Base-by-base conservation (phyloP, 768 basidiomycete genomes). In the Tulasnella sp. region DNA sequence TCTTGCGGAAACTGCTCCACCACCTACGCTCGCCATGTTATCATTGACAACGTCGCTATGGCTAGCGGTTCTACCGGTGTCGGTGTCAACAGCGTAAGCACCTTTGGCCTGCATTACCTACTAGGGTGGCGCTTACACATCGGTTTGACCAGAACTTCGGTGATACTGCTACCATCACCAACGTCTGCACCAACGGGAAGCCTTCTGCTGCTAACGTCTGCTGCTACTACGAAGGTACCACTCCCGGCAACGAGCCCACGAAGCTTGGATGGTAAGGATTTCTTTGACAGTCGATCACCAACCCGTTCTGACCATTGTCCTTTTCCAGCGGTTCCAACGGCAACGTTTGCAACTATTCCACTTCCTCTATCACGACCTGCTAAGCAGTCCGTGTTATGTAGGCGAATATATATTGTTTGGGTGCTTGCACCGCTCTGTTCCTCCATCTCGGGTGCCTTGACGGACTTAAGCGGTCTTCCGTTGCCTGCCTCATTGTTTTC, bases 1-100 rank as follows among this genome's bases (percentile, higher is more conserved):
- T 58, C 49, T 12, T 77, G 76, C 71, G 76, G 76, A 22, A 77
- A 77, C 71, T 77, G 76, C 76, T 72, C 68, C 19, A 77, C 37
- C 11, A 52, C 29, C 71, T 77, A 77, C 34, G 68, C 12, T 25
- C 69, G 76, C 22, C 36, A 72, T 36, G 76, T 77, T 45, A 73
- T 77, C 36, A 37, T 77, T 19, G 71, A 77, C 49, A 77, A 77
- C 39, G 76, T 72, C 11, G 29, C 38, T 36, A n/a, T 77, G 72
- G 37, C 9, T 19, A 31, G 76, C 37, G 76, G 76, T 17, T 45
- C 40, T 40, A 17, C 37, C 31, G 76, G 76, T 52, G 76, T 77
- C n/a, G 76, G 76, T n/a, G 71, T 77, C 34, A 77, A 77, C 49
- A 12, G 12, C 29, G 69, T 70, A 3, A 42, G 69, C 36, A n/a